Evolutionary conservation across 2,329 filamentous ascomycete species (phyloP).

Genomic region (Phoma sp.): DNA sequence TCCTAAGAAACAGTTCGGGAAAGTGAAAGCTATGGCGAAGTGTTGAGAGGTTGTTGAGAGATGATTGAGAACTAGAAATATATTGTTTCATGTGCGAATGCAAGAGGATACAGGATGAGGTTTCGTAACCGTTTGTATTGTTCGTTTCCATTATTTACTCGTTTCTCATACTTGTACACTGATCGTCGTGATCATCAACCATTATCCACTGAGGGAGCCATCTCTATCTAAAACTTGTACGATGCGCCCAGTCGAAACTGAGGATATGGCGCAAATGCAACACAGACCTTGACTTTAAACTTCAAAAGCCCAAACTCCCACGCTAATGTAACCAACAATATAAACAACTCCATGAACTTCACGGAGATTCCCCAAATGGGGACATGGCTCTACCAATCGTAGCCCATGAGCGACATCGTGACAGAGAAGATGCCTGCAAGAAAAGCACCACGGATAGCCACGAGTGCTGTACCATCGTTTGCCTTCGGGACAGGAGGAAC

Average conservation of each 20-base stretch:
- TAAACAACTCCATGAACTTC: too few species aligned
- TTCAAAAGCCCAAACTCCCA: conserved; percentile 6
- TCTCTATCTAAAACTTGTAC: conserved; percentile 2
- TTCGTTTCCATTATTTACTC: conserved; percentile 8
- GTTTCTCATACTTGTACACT: background rate
- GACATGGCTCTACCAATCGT: background rate
- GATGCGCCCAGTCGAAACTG: background rate
- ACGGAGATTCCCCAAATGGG: background rate
- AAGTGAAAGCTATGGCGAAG: background rate
- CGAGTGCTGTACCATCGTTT: background rate
- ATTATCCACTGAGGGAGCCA: background rate
- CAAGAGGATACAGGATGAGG: background rate
- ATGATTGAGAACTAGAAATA: background rate
- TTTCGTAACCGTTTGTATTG: conserved; percentile 1
- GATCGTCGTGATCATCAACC: conserved; percentile 2
- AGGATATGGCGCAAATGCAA: background rate
- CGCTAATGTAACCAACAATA: conserved; percentile 3
- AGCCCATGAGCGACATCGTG: background rate
- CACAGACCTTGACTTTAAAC: conserved; percentile 11
- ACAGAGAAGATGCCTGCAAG: background rate
- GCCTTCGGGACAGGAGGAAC: conserved; percentile 13
- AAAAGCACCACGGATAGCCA: too few species aligned
- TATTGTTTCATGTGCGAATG: background rate
- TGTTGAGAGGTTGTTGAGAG: background rate
- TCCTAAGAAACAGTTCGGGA: background rate